These are phyloP conservation scores for Xylaria hypoxylon DNA, from an alignment of 2,329 filamentous ascomycete genomes.

Conservation along the genomic window DNA sequence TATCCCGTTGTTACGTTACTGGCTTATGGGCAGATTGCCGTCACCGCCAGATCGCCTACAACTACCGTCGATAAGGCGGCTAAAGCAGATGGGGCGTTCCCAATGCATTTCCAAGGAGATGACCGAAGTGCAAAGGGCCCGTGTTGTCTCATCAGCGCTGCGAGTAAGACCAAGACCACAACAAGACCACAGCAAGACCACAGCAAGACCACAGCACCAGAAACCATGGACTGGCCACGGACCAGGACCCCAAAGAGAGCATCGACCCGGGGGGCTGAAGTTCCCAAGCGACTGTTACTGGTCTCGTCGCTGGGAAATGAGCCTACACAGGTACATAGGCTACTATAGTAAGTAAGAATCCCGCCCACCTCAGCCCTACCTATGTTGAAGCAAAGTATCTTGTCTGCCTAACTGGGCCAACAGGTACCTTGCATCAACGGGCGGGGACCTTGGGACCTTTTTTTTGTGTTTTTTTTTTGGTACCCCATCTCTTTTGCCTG, in stretches of 20 bases:
- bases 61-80: conserved; percentile 33
- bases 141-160: conserved; percentile 7
- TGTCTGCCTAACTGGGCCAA: conserved; percentile 15
- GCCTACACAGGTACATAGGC: too few species aligned
- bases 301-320: conserved; percentile 27
- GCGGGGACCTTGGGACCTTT: not conserved
- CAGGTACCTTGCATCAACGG: conserved; percentile 22
- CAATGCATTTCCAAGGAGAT: conserved; percentile 37
- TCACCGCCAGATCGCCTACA: conserved; percentile 43
- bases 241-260: conserved; percentile 5
- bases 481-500: not conserved
- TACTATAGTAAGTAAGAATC: too few species aligned
- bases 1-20: conserved; percentile 39
- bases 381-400: conserved; percentile 29
- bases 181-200: not conserved
- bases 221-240: not conserved
- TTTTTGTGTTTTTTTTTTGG: not conserved
- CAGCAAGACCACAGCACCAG: not conserved
- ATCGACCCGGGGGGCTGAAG: not conserved
- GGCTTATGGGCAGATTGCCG: conserved; percentile 32
- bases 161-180: too few species aligned
- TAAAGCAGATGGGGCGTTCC: conserved; percentile 31
- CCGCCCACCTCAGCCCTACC: conserved; percentile 35
- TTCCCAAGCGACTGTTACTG: conserved; percentile 29
- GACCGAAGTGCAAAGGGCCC: conserved; percentile 38